Evolutionary conservation across 2,329 filamentous ascomycete genomes (phyloP), one percentile per base, ranked within the genome.

Genomic region (Cercospora sojina): DNA sequence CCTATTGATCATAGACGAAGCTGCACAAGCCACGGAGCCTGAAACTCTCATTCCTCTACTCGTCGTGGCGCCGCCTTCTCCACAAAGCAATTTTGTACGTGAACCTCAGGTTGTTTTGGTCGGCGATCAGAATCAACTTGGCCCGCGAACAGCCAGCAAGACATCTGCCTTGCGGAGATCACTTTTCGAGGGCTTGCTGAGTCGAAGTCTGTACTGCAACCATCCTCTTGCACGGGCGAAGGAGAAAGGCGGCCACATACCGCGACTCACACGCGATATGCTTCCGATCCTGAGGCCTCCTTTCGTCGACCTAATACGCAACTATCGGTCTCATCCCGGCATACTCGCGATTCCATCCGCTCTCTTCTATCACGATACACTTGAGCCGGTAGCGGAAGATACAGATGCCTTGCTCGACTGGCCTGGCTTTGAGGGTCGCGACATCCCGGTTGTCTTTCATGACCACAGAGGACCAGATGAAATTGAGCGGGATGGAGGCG

Each of bases 251-350:
- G 73, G 71, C 5, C 59, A 67, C 10, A 64, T 74, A 32, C 67
- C 65, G 5, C 71, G 68, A 12, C 68, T 74, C 2, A 74, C 71
- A 10, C 67, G 68, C 55, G 65, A 68, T 9, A 72, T 74, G 71
- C 69, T 74, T 3, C 73, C 73, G 1, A 69, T 74, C 16, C 49
- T 67, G 2, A 62, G 71, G 23, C 70, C 73, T 3, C 66, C 73
- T 13, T 74, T 74, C 58, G 67, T 71, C 6, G 70, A 73, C 43
- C 65, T 74, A 5, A 74, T 73, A 23, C 64, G 73, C 16, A 74
- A 74, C 64, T 74, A 74, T 63, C 71, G 73, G 23, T 74, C 73
- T 12, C 71, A 74, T 62, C 69, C 72, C 3, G 70, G 70, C 10
- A 74, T 74, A 9, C 57, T 74, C 3, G 72, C 73, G 2, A 70